Evolutionary conservation across 805 yeast species (phyloP).

Genomic region (Candida ortonii): DNA sequence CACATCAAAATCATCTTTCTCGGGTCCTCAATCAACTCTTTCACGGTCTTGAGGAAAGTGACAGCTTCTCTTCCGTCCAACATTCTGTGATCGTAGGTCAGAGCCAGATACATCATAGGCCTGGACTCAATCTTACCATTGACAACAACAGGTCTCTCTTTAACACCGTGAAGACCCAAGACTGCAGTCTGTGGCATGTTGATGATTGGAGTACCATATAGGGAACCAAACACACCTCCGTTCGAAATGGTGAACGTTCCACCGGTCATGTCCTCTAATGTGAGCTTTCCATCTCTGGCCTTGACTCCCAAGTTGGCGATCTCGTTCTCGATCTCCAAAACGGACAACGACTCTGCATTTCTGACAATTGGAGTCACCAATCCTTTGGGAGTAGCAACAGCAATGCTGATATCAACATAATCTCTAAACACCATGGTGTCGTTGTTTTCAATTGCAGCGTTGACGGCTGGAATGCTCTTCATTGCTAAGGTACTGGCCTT

Average conservation of each 20-base stretch:
- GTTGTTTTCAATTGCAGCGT: conserved; percentile 88
- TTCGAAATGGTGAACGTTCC: conserved; percentile 98
- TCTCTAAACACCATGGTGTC: conserved; percentile 95
- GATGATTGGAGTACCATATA: conserved; percentile 97
- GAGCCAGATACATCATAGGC: conserved; percentile 99
- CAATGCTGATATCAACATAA: conserved; percentile 91
- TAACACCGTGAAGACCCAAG: conserved; percentile 94
- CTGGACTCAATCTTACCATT: conserved; percentile 94
- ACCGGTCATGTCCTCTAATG: conserved; percentile 98
- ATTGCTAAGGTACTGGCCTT: conserved; percentile 91
- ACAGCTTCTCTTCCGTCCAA: conserved; percentile 99
- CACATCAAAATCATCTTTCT: conserved; percentile 83
- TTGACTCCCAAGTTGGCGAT: conserved; percentile 77
- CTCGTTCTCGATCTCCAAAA: conserved; percentile 86
- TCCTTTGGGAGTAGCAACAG: conserved; percentile 99
- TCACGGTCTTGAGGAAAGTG: conserved; percentile 88
- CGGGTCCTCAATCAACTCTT: conserved; percentile 98
- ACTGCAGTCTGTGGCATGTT: conserved; percentile 98
- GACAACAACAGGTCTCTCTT: conserved; percentile 95
- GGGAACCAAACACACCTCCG: conserved; percentile 98
- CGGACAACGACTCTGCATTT: conserved; percentile 88
- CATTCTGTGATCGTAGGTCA: conserved; percentile 97
- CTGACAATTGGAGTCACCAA: conserved; percentile 96
- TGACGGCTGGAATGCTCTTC: conserved; percentile 91
- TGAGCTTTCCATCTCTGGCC: conserved; percentile 96